Conservation (phyloP, 805 yeast species). For the Jamesozyma piceae region DNA sequence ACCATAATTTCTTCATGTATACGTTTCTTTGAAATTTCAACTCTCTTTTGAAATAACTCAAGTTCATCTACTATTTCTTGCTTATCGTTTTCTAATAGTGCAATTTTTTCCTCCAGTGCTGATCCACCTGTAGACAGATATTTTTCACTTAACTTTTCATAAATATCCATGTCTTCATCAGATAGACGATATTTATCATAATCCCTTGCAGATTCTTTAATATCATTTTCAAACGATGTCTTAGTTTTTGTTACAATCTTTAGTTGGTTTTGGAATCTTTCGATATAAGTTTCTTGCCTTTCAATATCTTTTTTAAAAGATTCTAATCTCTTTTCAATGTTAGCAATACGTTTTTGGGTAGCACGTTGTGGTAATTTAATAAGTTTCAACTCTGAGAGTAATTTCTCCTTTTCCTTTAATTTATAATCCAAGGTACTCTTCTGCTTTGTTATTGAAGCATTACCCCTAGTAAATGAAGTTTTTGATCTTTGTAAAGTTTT, state of each 20-base stretch:
- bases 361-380: conserved; percentile 47
- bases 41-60: conserved; percentile 31
- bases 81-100: conserved; percentile 35
- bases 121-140: conserved; percentile 52
- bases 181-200: conserved; percentile 33
- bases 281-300: conserved; percentile 39
- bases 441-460: conserved; percentile 35
- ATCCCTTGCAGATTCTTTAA: conserved; percentile 22
- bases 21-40: conserved; percentile 30
- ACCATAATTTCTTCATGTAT: conserved; percentile 30
- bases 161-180: conserved; percentile 45
- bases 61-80: conserved; percentile 36
- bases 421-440: conserved; percentile 32
- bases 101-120: conserved; percentile 42
- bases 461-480: conserved; percentile 39
- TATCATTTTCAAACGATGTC: conserved; percentile 29
- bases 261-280: conserved; percentile 40
- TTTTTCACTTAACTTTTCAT: conserved; percentile 46
- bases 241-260: conserved; percentile 36
- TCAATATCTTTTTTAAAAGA: conserved; percentile 44
- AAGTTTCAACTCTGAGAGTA: conserved; percentile 48
- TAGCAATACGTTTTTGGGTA: conserved; percentile 37
- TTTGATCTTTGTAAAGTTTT: conserved; percentile 32
- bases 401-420: conserved; percentile 34
- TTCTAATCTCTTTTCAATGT: conserved; percentile 39